Base-by-base conservation (phyloP, 495 filamentous ascomycete genomes). In the Cercophora scortea region DNA sequence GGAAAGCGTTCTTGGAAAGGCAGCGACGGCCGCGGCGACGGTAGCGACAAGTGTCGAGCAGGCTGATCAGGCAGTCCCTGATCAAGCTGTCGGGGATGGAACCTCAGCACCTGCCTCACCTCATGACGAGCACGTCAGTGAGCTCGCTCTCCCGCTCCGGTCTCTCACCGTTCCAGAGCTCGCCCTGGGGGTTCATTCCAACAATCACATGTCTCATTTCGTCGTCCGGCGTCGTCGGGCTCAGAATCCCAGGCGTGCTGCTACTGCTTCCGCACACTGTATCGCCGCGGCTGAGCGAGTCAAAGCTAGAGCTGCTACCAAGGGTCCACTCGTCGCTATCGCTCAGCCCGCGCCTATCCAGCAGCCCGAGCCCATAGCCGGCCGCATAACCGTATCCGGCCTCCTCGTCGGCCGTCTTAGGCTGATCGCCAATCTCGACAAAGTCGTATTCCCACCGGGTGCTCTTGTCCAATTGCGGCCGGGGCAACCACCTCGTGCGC, bases 361-460 rank as follows among this genome's bases (percentile, higher is more conserved):
- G 51, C 25, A 68, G 50, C 7, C 65, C 65, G 2, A 67, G 55
- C 11, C 66, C 64, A 56, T 68, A 68, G 5, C 55, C 57, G 45
- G 43, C 56, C 17, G 50, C 47, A 18, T 53, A 44, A 34, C 55
- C 54, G 43, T 62, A 66, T 32, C 67, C 69, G 38, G 62, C 55
- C 54, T 72, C 71, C 52, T 75, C 72, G 45, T 71, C 70, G 6
- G 59, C n/a, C 8, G 54, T 42, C 49, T 60, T 63, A 39, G 65
- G 61, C 42, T 65, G 62, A 49, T 77, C 70, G 48, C 92, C 92
- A 42, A 82, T 64, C 65, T 96, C 91, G 43, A 90, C 81, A 59
- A 93, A 96, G 64, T 96, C 91, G 70, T 96, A 96, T 59, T 96
- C 86, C 92, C 92, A 96, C 35, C 91, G 83, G 68, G 86, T 88